Conservation (phyloP, 2,329 filamentous ascomycete genomes). For the Aspergillus intermedius region DNA sequence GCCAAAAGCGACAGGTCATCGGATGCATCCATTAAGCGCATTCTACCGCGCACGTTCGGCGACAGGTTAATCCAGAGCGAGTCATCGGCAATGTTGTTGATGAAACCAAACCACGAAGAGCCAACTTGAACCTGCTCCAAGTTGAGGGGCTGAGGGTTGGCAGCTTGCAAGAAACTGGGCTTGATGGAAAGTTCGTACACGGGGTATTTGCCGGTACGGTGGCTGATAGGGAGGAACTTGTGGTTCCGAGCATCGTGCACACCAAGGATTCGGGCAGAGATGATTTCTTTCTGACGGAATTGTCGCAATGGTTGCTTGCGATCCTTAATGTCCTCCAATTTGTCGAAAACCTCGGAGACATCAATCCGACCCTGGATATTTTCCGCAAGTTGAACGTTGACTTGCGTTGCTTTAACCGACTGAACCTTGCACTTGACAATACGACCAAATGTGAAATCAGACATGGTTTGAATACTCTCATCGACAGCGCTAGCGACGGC, state of each 20-base stretch:
- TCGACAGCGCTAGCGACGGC: slow-evolving; percentile 57
- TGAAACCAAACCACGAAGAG: slow-evolving; percentile 69
- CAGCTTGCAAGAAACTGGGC: slow-evolving; percentile 49
- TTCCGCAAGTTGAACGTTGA: slow-evolving; percentile 84
- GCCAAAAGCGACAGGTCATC: slow-evolving; percentile 76
- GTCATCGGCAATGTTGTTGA: slow-evolving; percentile 79
- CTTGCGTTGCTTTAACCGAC: slow-evolving; percentile 83
- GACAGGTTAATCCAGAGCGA: slow-evolving; percentile 88
- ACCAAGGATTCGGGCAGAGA: slow-evolving; percentile 73
- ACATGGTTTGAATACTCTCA: slow-evolving; percentile 54
- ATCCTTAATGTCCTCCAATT: slow-evolving; percentile 78
- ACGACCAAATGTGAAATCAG: slow-evolving; percentile 67
- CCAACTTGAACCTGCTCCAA: slow-evolving; percentile 68
- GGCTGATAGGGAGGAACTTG: slow-evolving; percentile 83
- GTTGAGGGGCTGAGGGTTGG: slow-evolving; percentile 57
- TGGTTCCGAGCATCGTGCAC: slow-evolving; percentile 86
- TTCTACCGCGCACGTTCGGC: slow-evolving; percentile 76
- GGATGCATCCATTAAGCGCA: slow-evolving; percentile 75
- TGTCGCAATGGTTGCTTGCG: slow-evolving; percentile 70
- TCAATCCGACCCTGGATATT: slow-evolving; percentile 90
- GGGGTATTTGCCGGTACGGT: slow-evolving; percentile 68
- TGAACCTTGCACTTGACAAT: slow-evolving; percentile 69
- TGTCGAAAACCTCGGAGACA: slow-evolving; percentile 81
- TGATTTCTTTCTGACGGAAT: slow-evolving; percentile 64
- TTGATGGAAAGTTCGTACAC: slow-evolving; percentile 86